phyloP scores from a whole-genome alignment of 1,139 yeast genomes.

The Pneumocystis murina region DNA sequence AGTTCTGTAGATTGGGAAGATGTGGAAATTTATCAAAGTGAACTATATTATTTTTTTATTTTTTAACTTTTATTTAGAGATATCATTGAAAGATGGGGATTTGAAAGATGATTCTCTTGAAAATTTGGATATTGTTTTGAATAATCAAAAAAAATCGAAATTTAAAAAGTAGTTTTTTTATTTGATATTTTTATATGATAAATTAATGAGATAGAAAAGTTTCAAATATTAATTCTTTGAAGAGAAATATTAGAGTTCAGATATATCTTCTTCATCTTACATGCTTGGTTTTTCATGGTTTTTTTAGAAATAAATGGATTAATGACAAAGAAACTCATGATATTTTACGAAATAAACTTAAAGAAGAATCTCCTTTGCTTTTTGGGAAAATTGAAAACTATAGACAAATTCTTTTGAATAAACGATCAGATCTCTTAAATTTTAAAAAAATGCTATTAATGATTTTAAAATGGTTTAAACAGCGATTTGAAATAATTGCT shows the following conservation, averaged over 20 bases:
- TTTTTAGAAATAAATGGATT: slow-evolving; percentile 60
- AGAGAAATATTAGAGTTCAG: slow-evolving; percentile 34
- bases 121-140: not conserved
- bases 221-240: slow-evolving; percentile 25
- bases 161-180: not conserved
- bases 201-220: not conserved
- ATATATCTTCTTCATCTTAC: slow-evolving; percentile 48
- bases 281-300: slow-evolving; percentile 50
- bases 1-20: not conserved
- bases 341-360: slow-evolving; percentile 6
- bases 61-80: not conserved
- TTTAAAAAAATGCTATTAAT: slow-evolving; percentile 5
- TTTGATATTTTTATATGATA: not conserved
- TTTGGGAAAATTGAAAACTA: not conserved
- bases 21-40: not conserved
- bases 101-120: not conserved
- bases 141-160: not conserved
- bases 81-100: not conserved
- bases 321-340: slow-evolving; percentile 34
- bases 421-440: not conserved
- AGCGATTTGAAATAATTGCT: slow-evolving; percentile 22
- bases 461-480: slow-evolving; percentile 31
- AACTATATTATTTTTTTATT: not conserved
- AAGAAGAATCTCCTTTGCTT: not conserved
- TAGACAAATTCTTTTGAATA: not conserved